Percentiles rank a stretch among this genome's conserved stretches.
Conservation (phyloP, 2,329 filamentous ascomycete species). For the Aspergillus oerlinghausenensis region DNA sequence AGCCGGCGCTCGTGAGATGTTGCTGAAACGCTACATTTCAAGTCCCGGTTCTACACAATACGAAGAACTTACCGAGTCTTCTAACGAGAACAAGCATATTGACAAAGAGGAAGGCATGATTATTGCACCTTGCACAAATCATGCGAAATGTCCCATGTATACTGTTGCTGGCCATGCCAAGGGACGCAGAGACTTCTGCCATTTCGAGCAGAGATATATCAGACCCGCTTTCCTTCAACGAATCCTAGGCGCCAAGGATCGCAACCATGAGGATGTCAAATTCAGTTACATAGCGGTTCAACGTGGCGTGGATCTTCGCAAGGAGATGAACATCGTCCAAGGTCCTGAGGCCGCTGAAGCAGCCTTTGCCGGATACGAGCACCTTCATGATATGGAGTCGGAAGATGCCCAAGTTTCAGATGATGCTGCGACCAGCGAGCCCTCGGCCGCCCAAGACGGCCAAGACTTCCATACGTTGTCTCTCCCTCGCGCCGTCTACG, state of each 20-base stretch:
- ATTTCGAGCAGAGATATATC: constrained; percentile 83
- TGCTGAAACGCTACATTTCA: constrained; percentile 69
- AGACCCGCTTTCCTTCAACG: constrained; percentile 77
- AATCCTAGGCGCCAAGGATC: constrained; percentile 61
- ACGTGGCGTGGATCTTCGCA: constrained; percentile 62
- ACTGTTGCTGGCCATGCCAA: constrained; percentile 60
- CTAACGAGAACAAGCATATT: constrained; percentile 22
- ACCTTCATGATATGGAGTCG: constrained; percentile 30
- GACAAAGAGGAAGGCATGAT: constrained; percentile 60
- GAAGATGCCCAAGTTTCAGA: constrained; percentile 10
- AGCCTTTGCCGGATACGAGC: constrained; percentile 70
- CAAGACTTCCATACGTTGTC: constrained; percentile 52
- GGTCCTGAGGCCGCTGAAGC: constrained; percentile 55
- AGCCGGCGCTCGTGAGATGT: constrained; percentile 72
- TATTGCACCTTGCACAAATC: constrained; percentile 73
- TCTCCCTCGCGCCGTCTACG: constrained; percentile 72
- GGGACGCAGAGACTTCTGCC: constrained; percentile 85
- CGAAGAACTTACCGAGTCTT: constrained; percentile 33
- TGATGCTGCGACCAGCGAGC: constrained; percentile 5
- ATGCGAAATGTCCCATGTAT: constrained; percentile 86
- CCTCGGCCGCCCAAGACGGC: constrained; percentile 13
- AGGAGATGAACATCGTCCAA: constrained; percentile 41
- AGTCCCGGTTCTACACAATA: constrained; percentile 51
- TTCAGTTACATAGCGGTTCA: constrained; percentile 88
- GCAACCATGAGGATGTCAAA: constrained; percentile 84